A percentile compares a stretch with the other conserved stretches of the same genome.
phyloP scores from a whole-genome alignment of 305 asterid genomes.

The Fraxinus floribunda region DNA sequence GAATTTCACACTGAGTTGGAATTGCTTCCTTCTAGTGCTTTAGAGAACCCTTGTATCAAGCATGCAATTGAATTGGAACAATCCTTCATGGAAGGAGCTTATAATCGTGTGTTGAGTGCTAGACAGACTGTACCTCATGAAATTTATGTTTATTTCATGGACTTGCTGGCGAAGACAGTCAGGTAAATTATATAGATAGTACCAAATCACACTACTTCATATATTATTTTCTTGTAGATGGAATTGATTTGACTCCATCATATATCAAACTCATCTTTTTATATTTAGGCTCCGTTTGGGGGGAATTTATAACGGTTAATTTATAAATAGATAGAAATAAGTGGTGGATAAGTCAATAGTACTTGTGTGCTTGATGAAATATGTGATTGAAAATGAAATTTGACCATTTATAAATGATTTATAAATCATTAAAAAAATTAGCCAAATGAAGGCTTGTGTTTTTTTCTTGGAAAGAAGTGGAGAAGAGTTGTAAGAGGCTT shows the following conservation, averaged over 20 bases:
- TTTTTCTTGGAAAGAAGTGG: background rate
- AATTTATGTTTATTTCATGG: constrained; percentile 80
- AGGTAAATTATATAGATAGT: constrained; percentile 40
- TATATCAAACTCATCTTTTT: background rate
- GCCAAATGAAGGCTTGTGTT: background rate
- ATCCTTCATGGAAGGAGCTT: constrained; percentile 99
- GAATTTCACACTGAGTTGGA: constrained; percentile 97
- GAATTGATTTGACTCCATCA: background rate
- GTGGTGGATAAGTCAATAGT: background rate
- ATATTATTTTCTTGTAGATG: background rate
- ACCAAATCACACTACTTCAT: background rate
- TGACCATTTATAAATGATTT: background rate
- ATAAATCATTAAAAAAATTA: background rate
- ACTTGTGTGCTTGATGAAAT: background rate
- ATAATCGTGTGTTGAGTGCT: constrained; percentile 86
- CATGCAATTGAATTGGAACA: constrained; percentile 97
- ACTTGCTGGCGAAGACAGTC: constrained; percentile 89
- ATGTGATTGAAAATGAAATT: background rate
- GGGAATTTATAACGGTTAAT: background rate
- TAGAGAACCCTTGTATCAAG: constrained; percentile 86
- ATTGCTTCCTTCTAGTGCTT: constrained; percentile 71
- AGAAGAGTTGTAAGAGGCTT: background rate
- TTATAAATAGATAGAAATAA: background rate
- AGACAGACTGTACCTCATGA: constrained; percentile 29
- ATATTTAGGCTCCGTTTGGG: background rate